These are phyloP conservation scores for Solanum neorickii DNA, from an alignment of 257 asterid genomes.

Conservation along the genomic window DNA sequence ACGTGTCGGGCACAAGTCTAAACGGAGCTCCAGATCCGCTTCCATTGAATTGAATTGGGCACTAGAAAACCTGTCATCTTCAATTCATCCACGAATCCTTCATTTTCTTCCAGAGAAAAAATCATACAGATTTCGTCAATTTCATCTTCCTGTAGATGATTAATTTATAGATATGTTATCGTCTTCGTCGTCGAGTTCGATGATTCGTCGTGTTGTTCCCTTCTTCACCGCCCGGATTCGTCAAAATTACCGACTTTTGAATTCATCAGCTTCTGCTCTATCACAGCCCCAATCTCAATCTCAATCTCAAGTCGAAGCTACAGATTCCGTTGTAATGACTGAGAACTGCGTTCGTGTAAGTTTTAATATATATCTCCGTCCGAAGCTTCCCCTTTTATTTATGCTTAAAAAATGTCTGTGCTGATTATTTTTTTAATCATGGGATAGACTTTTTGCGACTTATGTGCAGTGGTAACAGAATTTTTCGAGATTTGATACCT, in stretches of 20 bases:
- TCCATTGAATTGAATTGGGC: neutral
- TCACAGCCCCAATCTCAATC: slow-evolving; percentile 15
- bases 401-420: neutral
- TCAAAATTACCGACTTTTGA: slow-evolving; percentile 38
- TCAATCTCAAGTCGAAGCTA: slow-evolving; percentile 19
- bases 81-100: neutral
- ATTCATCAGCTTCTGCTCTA: slow-evolving; percentile 28
- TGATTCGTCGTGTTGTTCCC: slow-evolving; percentile 49
- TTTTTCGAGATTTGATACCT: neutral
- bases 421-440: neutral
- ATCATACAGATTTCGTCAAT: neutral
- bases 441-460: neutral
- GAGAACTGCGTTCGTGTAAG: slow-evolving; percentile 70
- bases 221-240: slow-evolving; percentile 48
- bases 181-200: slow-evolving; percentile 29
- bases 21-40: neutral
- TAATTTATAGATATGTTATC: slow-evolving; percentile 13
- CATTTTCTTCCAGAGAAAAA: neutral
- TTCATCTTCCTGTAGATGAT: neutral
- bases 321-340: slow-evolving; percentile 38
- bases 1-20: neutral
- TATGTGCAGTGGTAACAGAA: neutral
- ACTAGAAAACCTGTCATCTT: neutral
- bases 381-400: neutral
- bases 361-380: neutral